Evolutionary conservation across 306 rosid species (phyloP), one percentile per base, ranked within the genome.

Genomic region (Glycine latifolia): DNA sequence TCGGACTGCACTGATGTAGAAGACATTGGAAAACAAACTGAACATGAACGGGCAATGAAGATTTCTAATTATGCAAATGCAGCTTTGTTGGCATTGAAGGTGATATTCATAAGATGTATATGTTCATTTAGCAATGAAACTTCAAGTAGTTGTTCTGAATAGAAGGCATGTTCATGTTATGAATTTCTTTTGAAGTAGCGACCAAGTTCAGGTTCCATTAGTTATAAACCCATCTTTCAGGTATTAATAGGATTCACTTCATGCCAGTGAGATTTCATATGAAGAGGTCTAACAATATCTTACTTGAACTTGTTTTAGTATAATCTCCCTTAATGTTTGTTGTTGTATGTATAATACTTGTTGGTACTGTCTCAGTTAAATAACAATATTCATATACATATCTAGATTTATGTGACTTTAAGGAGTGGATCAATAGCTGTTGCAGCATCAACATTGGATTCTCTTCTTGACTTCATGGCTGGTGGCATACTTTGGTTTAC

Each of bases 401-500:
- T 76, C 2, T 86, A 92, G 97, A 69, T 87, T 43, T 92, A 86
- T 87, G 97, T 92, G 2, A 89, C 94, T 4, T 14, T 87, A 46
- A 82, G 85, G 89, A 90, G 91, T 86, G 94, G 94, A 17, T 92
- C 97, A 31, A 70, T 92, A 71, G 94, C 97, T 48, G 89, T 92
- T 77, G 97, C 97, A 0, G 97, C 97, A 13, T 92, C 97, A 77
- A 90, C 94, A 5, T 78, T 92, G 39, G 97, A 92, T 77, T 92
- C 97, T 73, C 81, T 95, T 73, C 92, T 92, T 46, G 97, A 92
- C 81, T 89, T 92, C 52, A 88, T 90, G 95, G 95, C 99, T 26
- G 99, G 97, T 83, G 97, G 97, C 11, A 90, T 95, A 77, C 99
- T 95, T 9, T 93, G 97, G 97, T 95, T 90, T 78, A 91, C 96